Evolutionary conservation across 2,329 filamentous ascomycete species (phyloP).

Genomic region (Epichloe hybrida): DNA sequence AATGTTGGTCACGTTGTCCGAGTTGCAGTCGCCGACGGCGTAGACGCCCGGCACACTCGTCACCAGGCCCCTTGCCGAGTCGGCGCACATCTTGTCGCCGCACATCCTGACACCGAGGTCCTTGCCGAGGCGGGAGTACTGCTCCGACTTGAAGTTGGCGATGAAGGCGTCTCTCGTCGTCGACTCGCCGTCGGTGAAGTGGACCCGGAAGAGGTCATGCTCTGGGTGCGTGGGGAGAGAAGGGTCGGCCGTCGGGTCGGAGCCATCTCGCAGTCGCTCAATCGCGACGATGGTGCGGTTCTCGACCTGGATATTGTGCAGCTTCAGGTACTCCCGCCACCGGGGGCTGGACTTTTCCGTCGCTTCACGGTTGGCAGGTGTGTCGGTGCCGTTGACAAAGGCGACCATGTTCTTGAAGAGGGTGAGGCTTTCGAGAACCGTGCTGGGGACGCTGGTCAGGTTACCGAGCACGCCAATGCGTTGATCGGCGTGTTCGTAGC

Average conservation of each 20-base stretch:
- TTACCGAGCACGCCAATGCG: constrained; percentile 40
- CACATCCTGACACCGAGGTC: constrained; percentile 33
- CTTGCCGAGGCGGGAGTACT: constrained; percentile 32
- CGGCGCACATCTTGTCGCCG: constrained; percentile 29
- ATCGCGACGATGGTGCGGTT: constrained; percentile 40
- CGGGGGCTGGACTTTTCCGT: constrained; percentile 27
- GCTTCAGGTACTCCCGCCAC: constrained; percentile 35
- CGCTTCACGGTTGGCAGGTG: constrained; percentile 23
- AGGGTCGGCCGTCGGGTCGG: constrained; percentile 23
- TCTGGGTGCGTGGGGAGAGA: constrained; percentile 31
- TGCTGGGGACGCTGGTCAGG: constrained; percentile 28
- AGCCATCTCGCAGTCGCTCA: constrained; percentile 29
- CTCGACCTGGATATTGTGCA: constrained; percentile 38
- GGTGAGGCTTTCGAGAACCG: constrained; percentile 38
- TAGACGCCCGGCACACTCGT: constrained; percentile 43
- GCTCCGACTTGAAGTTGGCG: constrained; percentile 31
- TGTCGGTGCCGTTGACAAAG: constrained; percentile 47
- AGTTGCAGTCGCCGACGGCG: constrained; percentile 46
- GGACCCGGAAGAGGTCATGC: constrained; percentile 40
- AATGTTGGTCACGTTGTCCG: constrained; percentile 45
- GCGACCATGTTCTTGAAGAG: constrained; percentile 42
- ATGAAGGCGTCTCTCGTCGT: constrained; percentile 39
- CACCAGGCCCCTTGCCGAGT: constrained; percentile 26
- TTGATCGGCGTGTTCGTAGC: constrained; percentile 47
- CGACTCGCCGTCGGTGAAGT: constrained; percentile 32